phyloP scores from a whole-genome alignment of 2,329 filamentous ascomycete species.

The Colletotrichum sidae region DNA sequence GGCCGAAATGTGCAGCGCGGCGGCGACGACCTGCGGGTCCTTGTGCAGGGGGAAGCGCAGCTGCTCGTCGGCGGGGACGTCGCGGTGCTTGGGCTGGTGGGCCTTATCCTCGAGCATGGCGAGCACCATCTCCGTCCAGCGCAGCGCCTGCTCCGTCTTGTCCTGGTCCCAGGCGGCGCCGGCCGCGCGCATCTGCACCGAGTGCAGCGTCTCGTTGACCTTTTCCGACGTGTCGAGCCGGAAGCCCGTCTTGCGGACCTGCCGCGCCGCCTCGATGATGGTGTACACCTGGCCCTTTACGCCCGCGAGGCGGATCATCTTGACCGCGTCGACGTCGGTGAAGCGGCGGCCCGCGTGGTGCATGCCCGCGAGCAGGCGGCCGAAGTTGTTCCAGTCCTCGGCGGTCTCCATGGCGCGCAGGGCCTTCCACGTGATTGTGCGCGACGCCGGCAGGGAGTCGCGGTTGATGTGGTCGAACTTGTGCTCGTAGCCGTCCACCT shows the following conservation, averaged over 20 bases:
- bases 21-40: conserved; percentile 57
- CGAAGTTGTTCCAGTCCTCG: conserved; percentile 65
- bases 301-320: conserved; percentile 56
- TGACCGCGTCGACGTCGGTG: conserved; percentile 46
- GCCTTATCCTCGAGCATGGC: conserved; percentile 60
- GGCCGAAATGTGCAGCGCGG: conserved; percentile 57
- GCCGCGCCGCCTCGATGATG: conserved; percentile 63
- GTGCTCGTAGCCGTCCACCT: conserved; percentile 67
- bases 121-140: conserved; percentile 59
- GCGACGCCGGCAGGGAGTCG: conserved; percentile 56
- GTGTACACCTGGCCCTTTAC: conserved; percentile 54
- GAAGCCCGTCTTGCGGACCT: conserved; percentile 59
- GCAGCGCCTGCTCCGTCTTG: conserved; percentile 55
- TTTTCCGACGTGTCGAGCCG: conserved; percentile 54
- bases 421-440: conserved; percentile 50
- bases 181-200: conserved; percentile 56
- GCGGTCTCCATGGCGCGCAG: conserved; percentile 59
- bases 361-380: conserved; percentile 63
- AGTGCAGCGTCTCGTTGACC: conserved; percentile 52
- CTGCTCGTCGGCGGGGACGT: not conserved
- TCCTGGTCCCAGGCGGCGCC: conserved; percentile 47
- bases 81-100: conserved; percentile 45
- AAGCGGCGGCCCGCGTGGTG: conserved; percentile 55
- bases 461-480: conserved; percentile 61
- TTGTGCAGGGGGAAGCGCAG: conserved; percentile 45